Conservation (phyloP, 2,329 filamentous ascomycete genomes). For the Claviceps paspali region DNA sequence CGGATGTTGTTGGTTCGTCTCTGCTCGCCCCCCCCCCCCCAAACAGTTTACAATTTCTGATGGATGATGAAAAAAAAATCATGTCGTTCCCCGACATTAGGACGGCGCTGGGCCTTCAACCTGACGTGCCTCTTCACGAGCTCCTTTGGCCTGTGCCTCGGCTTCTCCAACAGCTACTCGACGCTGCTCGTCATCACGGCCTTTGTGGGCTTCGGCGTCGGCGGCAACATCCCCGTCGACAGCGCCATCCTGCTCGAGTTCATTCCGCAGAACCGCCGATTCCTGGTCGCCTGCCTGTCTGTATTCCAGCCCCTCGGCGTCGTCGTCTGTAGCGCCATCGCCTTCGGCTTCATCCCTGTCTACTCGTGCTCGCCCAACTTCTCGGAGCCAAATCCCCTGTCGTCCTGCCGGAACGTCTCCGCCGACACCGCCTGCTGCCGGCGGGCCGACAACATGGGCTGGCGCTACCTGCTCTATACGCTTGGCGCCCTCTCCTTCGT, state of each 20-base stretch:
- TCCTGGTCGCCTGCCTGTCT: constrained; percentile 35
- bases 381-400: constrained; percentile 16
- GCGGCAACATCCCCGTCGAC: constrained; percentile 40
- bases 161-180: constrained; percentile 31
- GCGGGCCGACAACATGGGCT: constrained; percentile 30
- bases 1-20: constrained; percentile 28
- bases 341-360: constrained; percentile 36
- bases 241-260: constrained; percentile 41
- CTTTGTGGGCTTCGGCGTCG: constrained; percentile 36
- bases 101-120: constrained; percentile 41
- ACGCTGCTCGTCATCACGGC: constrained; percentile 37
- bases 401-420: constrained; percentile 11
- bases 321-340: constrained; percentile 32
- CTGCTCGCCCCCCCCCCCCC: background rate
- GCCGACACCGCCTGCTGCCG: constrained; percentile 11
- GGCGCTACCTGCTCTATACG: constrained; percentile 30
- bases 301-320: constrained; percentile 42
- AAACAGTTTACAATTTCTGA: background rate
- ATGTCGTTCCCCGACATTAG: constrained; percentile 8
- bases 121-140: constrained; percentile 38
- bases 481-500: constrained; percentile 28
- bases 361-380: constrained; percentile 37
- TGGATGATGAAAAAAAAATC: background rate
- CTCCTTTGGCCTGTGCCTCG: constrained; percentile 36
- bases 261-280: constrained; percentile 33